Conservation (phyloP, 768 basidiomycete species). For the Mycena filopes region DNA sequence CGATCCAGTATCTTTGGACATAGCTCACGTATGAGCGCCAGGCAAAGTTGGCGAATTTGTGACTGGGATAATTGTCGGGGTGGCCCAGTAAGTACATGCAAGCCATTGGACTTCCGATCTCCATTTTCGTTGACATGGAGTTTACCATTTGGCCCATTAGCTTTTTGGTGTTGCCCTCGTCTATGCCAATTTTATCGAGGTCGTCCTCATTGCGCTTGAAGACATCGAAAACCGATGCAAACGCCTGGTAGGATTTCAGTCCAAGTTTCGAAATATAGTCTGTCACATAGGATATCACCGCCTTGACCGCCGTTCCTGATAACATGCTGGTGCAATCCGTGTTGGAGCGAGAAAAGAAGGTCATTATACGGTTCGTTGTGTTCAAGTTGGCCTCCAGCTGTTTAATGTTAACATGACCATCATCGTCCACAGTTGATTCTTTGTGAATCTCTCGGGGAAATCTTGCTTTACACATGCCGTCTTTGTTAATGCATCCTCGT, state of each 20-base stretch:
- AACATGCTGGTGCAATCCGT: constrained; percentile 12
- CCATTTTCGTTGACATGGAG: constrained; percentile 36
- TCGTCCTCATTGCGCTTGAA: constrained; percentile 33
- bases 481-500: constrained; percentile 20
- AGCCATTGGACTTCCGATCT: constrained; percentile 47
- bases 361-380: background rate
- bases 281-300: constrained; percentile 8
- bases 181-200: background rate
- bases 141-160: constrained; percentile 18
- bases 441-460: constrained; percentile 35
- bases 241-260: constrained; percentile 11
- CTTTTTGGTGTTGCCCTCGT: constrained; percentile 20
- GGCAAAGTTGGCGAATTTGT: constrained; percentile 40
- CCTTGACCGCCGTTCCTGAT: constrained; percentile 14
- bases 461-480: constrained; percentile 33
- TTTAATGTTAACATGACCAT: constrained; percentile 24
- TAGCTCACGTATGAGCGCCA: constrained; percentile 39
- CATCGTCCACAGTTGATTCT: constrained; percentile 35
- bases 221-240: constrained; percentile 8
- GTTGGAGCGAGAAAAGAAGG: constrained; percentile 2
- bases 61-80: constrained; percentile 48
- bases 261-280: constrained; percentile 18
- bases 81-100: constrained; percentile 43
- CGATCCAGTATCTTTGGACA: background rate
- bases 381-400: background rate